Percentiles rank a stretch among this genome's conserved stretches.
Evolutionary conservation across 2,329 filamentous ascomycete species (phyloP).

Genomic region (Penicillium verrucosum): DNA sequence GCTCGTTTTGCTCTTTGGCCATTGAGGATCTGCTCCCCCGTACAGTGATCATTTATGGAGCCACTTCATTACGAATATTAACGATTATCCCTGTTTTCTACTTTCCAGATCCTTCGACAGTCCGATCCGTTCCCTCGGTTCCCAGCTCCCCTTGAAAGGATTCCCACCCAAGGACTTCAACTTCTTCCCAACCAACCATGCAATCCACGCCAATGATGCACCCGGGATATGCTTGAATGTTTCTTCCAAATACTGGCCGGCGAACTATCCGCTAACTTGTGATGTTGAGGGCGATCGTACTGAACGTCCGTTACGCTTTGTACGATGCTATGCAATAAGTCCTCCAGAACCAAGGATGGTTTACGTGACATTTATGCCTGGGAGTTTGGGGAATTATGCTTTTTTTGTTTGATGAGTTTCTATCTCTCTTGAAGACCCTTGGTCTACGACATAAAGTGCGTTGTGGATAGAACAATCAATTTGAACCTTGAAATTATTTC

Average conservation of each 20-base stretch:
- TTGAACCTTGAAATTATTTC: neutral
- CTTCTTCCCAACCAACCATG: conserved; percentile 3
- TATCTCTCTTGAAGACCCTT: neutral
- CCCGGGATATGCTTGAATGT: neutral
- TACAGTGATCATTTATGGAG: neutral
- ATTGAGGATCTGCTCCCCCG: neutral
- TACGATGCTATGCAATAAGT: conserved; percentile 20
- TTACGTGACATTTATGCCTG: conserved; percentile 9
- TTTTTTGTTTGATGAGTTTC: neutral
- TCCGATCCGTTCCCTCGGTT: conserved; percentile 19
- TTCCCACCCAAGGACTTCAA: neutral
- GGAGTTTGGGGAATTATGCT: conserved; percentile 5
- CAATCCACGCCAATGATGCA: neutral
- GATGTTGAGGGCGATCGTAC: neutral
- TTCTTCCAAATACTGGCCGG: neutral
- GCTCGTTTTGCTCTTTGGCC: neutral
- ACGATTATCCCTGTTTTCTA: conserved; percentile 8
- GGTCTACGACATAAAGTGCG: neutral
- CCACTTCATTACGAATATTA: conserved; percentile 10
- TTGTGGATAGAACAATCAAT: conserved; percentile 7
- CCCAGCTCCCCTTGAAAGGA: conserved; percentile 20
- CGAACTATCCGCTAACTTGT: neutral
- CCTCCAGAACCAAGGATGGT: conserved; percentile 2
- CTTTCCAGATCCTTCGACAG: conserved; percentile 16
- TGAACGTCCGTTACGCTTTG: conserved; percentile 18